Evolutionary conservation across 805 yeast genomes (phyloP).

Genomic region (Suhomyces faveliae): DNA sequence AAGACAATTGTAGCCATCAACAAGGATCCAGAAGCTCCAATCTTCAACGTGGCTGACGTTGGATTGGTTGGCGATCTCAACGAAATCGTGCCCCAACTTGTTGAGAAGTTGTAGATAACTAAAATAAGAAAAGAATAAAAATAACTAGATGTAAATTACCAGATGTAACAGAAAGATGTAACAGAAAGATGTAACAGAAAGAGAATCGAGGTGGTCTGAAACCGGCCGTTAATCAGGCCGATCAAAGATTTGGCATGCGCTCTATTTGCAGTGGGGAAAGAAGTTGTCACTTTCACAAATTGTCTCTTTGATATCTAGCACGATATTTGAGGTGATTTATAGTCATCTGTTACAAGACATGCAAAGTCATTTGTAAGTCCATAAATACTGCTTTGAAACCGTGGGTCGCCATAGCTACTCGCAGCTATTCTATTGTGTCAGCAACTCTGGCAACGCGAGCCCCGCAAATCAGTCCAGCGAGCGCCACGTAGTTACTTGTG

Average conservation of each 20-base stretch:
- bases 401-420: neutral
- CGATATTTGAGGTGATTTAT: too few species aligned
- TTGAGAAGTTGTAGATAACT: conserved; percentile 55
- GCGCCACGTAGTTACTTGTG: neutral
- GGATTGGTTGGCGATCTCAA: conserved; percentile 88
- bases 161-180: too few species aligned
- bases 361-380: too few species aligned
- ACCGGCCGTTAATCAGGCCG: too few species aligned
- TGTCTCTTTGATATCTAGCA: too few species aligned
- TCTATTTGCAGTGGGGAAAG: too few species aligned
- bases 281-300: too few species aligned
- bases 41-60: conserved; percentile 85
- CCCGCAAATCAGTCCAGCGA: neutral
- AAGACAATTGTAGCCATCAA: conserved; percentile 92
- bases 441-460: neutral
- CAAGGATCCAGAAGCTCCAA: conserved; percentile 92
- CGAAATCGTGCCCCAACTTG: conserved; percentile 86
- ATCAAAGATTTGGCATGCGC: too few species aligned
- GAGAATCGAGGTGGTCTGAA: too few species aligned
- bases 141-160: neutral
- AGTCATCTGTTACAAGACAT: too few species aligned
- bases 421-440: neutral
- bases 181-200: too few species aligned
- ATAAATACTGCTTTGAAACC: too few species aligned
- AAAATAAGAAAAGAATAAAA: neutral